phyloP scores from a whole-genome alignment of 139 green algal species.

The Dunaliella primolecta region DNA sequence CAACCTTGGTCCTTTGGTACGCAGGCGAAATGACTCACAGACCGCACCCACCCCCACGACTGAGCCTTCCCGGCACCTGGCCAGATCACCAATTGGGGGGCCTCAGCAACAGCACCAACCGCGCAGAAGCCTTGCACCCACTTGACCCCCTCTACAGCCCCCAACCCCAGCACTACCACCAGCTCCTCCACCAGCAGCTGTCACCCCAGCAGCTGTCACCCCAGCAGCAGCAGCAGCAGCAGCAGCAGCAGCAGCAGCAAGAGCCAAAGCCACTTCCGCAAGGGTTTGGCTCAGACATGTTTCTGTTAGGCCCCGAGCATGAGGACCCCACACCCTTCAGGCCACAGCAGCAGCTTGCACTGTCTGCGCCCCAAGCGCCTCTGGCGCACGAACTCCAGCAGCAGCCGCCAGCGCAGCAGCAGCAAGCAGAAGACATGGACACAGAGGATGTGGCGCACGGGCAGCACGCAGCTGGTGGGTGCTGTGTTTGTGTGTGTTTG shows the following conservation, averaged over 20 bases:
- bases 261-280: not conserved
- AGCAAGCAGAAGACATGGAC: not conserved
- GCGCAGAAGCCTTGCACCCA: too few relatives aligned
- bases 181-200: not conserved
- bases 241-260: not conserved
- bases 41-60: not conserved
- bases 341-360: too few relatives aligned
- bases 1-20: too few relatives aligned
- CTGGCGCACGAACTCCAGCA: not conserved
- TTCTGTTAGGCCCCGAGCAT: too few relatives aligned
- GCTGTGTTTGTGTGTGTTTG: not conserved
- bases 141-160: too few relatives aligned
- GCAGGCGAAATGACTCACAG: not conserved
- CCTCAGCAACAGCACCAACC: not conserved
- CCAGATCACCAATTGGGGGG: too few relatives aligned
- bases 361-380: not conserved
- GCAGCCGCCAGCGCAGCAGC: too few relatives aligned
- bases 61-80: not conserved
- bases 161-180: not conserved
- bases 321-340: too few relatives aligned
- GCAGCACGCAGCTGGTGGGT: not conserved
- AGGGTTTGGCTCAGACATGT: too few relatives aligned
- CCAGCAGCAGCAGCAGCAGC: not conserved
- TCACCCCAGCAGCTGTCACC: not conserved
- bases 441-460: not conserved